These are phyloP conservation scores for Paraurostyla sp. DNA, from an alignment of 73 alveolate genomes.

Conservation along the genomic window DNA sequence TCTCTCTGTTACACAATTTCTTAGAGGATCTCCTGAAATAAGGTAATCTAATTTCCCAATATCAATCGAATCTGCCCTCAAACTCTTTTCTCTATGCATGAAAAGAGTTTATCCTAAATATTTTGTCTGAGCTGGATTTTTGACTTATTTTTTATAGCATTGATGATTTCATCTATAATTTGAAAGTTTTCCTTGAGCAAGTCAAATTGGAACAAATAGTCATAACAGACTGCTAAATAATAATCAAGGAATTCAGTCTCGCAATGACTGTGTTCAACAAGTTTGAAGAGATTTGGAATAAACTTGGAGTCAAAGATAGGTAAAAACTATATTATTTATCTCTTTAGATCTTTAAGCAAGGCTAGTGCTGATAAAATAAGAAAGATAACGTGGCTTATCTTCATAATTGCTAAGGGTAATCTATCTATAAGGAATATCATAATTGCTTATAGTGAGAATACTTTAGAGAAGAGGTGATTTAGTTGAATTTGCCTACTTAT, in stretches of 20 bases:
- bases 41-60: conserved; percentile 1
- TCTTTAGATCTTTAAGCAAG: conserved; percentile 12
- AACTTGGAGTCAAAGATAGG: conserved; percentile 37
- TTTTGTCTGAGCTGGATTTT: no score
- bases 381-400: conserved; percentile 65
- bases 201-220: conserved; percentile 13
- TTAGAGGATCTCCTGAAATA: conserved; percentile 52
- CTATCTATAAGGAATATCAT: background rate
- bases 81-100: no score
- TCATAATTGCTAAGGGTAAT: conserved; percentile 37
- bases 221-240: background rate
- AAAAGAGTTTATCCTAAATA: no score
- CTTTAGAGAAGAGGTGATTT: conserved; percentile 52
- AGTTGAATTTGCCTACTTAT: conserved; percentile 55
- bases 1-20: conserved; percentile 48
- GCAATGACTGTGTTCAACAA: conserved; percentile 55
- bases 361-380: conserved; percentile 29
- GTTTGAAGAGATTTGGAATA: conserved; percentile 58
- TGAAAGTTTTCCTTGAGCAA: conserved; percentile 11
- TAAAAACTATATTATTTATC: conserved; percentile 9
- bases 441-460: background rate
- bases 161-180: conserved; percentile 32
- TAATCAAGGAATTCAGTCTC: conserved; percentile 14
- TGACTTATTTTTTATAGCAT: background rate
- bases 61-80: no score